Evolutionary conservation across 805 yeast genomes (phyloP), one percentile per base, ranked within the genome.

Genomic region (Candida saitoana): DNA sequence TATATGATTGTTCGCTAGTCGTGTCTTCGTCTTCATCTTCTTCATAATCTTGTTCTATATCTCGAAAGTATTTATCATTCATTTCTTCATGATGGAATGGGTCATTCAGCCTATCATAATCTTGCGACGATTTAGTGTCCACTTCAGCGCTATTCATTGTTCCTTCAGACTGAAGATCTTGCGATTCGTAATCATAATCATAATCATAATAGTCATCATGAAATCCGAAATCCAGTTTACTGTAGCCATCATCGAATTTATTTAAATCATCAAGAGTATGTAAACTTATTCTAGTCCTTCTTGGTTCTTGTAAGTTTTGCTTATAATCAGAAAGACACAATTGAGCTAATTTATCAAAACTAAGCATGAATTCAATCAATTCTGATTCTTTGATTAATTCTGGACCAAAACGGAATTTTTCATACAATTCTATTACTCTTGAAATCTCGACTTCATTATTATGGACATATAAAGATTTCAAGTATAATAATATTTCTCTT

Each of bases 331-430:
- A 39, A 14, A 47, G 50, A 22, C 55, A 47, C 12, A 54, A 20
- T 18, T 36, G 39, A 1, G 54, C 51, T 16, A 59, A 44, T 34
- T 49, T 52, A 18, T 51, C 55, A 38, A 56, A 52, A 25, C 50
- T 55, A 27, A 58, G 69, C 69, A 88, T 76, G 53, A 87, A 80
- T 33, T 67, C 72, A 20, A 77, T 60, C 52, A 89, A 79, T 32
- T 82, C 83, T 3, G 63, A 67, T 48, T 82, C 80, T 1, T 74
- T 60, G 14, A 87, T 77, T 14, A 78, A 69, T 15, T 67, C 59
- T 2, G 86, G 84, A 4, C 91, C 76, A 59, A 80, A 89, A 45
- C 87, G 67, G 29, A 83, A 69, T 38, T 67, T 65, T 49, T 89
- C 96, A 62, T 87, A 89, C 11, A 77, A 58, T 3, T 64, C 66